Conservation (phyloP, 2,329 filamentous ascomycete genomes). For the Fusarium albosuccineum region DNA sequence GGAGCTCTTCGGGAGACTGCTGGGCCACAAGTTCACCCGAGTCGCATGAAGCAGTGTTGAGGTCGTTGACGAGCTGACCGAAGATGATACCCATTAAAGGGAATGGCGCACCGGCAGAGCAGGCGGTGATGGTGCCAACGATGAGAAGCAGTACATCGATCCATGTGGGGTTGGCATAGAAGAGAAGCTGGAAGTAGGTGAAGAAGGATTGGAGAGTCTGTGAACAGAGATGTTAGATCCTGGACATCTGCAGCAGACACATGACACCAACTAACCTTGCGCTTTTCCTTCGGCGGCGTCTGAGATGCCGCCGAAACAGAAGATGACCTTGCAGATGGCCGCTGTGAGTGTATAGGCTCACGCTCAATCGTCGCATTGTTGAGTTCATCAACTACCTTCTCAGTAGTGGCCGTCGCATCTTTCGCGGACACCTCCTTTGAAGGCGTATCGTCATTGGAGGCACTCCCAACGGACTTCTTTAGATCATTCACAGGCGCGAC, state of each 20-base stretch:
- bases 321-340: constrained; percentile 26
- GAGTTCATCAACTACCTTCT: constrained; percentile 11
- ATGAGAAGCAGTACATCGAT: constrained; percentile 59
- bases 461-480: constrained; percentile 2
- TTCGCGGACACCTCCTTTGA: neutral
- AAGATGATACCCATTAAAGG: constrained; percentile 75
- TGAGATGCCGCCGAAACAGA: constrained; percentile 25
- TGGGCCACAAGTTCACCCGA: constrained; percentile 42
- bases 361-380: constrained; percentile 13
- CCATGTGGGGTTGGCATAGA: constrained; percentile 60
- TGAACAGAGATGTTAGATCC: constrained; percentile 8
- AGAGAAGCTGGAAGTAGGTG: constrained; percentile 59
- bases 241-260: too few species aligned
- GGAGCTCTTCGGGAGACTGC: constrained; percentile 48
- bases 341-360: constrained; percentile 19
- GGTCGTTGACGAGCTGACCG: constrained; percentile 71
- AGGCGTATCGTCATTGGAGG: neutral
- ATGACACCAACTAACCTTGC: constrained; percentile 20
- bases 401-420: constrained; percentile 6
- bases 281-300: constrained; percentile 7
- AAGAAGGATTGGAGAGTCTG: constrained; percentile 47
- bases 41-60: constrained; percentile 69
- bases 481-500: neutral
- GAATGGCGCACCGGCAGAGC: constrained; percentile 72
- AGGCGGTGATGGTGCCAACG: constrained; percentile 59